These are phyloP conservation scores for Hawksworthiomyces lignivorus DNA, from an alignment of 2,329 filamentous ascomycete species.

Conservation along the genomic window DNA sequence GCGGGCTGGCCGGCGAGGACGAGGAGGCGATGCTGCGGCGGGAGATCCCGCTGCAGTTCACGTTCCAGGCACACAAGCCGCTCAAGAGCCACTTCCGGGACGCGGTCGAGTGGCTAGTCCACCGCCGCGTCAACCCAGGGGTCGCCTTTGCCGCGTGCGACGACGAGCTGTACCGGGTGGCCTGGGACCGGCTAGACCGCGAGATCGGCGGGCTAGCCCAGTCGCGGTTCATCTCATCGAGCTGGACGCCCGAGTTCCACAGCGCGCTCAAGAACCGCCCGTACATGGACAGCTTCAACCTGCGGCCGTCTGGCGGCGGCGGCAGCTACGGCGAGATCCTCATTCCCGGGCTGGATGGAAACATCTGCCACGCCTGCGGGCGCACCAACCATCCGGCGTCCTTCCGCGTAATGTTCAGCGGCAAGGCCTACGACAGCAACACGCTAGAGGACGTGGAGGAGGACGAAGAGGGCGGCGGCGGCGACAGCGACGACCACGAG, in stretches of 20 bases:
- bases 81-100: constrained; percentile 65
- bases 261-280: constrained; percentile 59
- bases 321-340: neutral
- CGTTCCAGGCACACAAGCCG: constrained; percentile 56
- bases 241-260: constrained; percentile 62
- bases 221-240: constrained; percentile 64
- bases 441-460: constrained; percentile 58
- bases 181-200: constrained; percentile 65
- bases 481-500: constrained; percentile 26
- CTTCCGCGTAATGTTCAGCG: constrained; percentile 54
- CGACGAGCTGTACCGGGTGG: constrained; percentile 57
- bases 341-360: constrained; percentile 15
- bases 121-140: constrained; percentile 64
- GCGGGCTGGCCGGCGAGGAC: constrained; percentile 37
- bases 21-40: constrained; percentile 28
- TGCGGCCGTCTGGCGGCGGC: constrained; percentile 25
- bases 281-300: constrained; percentile 41
- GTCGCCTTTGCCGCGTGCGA: constrained; percentile 46
- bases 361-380: constrained; percentile 64
- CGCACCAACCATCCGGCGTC: constrained; percentile 60
- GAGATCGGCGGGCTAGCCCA: constrained; percentile 60
- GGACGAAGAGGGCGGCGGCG: constrained; percentile 21
- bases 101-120: constrained; percentile 73
- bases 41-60: constrained; percentile 62
- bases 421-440: constrained; percentile 56